These are phyloP conservation scores for Albifimbria verrucaria DNA, from an alignment of 2,329 filamentous ascomycete genomes.

Conservation along the genomic window DNA sequence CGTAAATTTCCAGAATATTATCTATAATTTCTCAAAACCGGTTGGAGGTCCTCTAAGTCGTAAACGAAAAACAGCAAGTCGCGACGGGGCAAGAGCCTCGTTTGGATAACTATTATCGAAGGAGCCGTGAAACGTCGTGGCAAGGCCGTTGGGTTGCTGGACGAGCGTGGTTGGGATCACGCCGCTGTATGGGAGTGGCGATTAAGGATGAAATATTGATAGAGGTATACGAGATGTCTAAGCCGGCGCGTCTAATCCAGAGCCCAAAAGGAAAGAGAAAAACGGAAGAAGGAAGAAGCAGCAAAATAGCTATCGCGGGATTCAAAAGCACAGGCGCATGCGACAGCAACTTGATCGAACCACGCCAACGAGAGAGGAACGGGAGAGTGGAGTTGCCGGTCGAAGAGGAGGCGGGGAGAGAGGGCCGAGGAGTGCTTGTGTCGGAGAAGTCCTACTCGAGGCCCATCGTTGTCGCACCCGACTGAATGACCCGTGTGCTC, in stretches of 20 bases:
- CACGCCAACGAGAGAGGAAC: conserved; percentile 16
- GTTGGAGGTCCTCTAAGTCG: not conserved
- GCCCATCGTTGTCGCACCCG: conserved; percentile 27
- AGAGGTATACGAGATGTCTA: conserved; percentile 29
- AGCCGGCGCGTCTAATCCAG: conserved; percentile 37
- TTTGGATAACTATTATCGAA: not conserved
- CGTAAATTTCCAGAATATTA: not conserved
- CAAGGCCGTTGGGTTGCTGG: too few species aligned
- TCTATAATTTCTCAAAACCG: not conserved
- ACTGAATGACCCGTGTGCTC: not conserved
- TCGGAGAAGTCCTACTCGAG: conserved; percentile 26
- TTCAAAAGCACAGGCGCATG: conserved; percentile 11
- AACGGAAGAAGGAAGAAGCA: conserved; percentile 17
- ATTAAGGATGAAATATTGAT: conserved; percentile 19
- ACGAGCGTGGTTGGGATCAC: not conserved
- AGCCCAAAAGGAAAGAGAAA: conserved; percentile 24
- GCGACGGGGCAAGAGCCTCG: not conserved
- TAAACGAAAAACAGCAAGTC: not conserved
- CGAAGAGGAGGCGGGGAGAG: conserved; percentile 14
- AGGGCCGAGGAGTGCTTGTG: conserved; percentile 17
- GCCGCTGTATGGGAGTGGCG: conserved; percentile 7
- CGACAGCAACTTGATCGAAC: not conserved
- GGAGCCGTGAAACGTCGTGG: too few species aligned
- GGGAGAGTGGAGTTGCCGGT: conserved; percentile 12
- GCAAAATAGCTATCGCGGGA: conserved; percentile 14